Base-by-base conservation (phyloP, 129 eudicot species). In the Mikania micrantha region DNA sequence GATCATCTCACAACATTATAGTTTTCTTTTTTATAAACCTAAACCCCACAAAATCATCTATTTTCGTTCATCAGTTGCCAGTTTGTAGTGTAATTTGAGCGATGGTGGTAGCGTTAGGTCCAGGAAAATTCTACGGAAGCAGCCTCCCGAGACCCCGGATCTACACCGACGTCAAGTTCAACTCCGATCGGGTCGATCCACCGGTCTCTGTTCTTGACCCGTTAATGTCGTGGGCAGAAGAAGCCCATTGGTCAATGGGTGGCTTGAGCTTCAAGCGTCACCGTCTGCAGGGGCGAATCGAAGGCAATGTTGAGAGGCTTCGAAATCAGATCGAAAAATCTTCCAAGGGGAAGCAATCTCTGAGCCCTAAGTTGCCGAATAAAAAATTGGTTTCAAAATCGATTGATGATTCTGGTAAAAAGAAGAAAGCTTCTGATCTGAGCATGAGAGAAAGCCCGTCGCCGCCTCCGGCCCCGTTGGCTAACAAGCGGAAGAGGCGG, bases 161-260 rank as follows among this genome's bases (percentile, higher is more conserved):
- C 71, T 89, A 86, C 86, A 83, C 91, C 17, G 95, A 93, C 61
- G 53, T 86, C 48, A 93, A 78, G 57, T 77, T 78, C 74, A 88
- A 66, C 79, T 54, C 74, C 1, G 74, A 69, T 0, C 75, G 96
- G 52, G 85, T 93, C 32, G 96, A 93, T 48, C 99, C 99, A 24
- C 96, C 96, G 0, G 67, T 59, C 4, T 63, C 99, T 0, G 90
- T 93, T 8, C 59, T 66, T 4, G 99, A 86, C 31, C 88, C 99
- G 12, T 47, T 93, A 0, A 66, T 93, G 80, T 70, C 85, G 34
- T 93, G 99, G 99, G 95, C 96, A 0, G 71, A 81, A 15, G 95
- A 88, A 42, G 99, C 99, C 5, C 99, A 89, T 60, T 89, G 96
- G 99, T 88, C 95, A 45, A 93, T 86, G 96, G 99, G 99, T 1